Evolutionary conservation across 768 basidiomycete genomes (phyloP).

Genomic region (Russula vinacea): DNA sequence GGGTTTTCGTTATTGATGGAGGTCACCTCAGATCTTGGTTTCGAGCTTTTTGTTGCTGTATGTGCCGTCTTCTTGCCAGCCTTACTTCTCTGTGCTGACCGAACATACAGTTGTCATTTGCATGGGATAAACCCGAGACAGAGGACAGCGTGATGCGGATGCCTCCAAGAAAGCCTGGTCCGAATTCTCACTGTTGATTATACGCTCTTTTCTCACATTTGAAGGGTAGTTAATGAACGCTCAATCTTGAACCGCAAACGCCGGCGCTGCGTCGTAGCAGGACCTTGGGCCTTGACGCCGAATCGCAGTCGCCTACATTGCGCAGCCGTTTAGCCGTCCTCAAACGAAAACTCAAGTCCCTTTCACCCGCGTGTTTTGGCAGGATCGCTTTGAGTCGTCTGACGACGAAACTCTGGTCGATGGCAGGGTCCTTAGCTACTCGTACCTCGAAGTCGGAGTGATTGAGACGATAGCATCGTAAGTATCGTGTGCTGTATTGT

Average conservation of each 20-base stretch:
- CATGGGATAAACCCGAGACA: slow-evolving; percentile 69
- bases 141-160: slow-evolving; percentile 64
- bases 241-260: slow-evolving; percentile 54
- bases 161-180: slow-evolving; percentile 63
- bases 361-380: slow-evolving; percentile 59
- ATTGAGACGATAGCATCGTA: slow-evolving; percentile 58
- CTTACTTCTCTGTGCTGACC: slow-evolving; percentile 1
- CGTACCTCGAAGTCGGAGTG: slow-evolving; percentile 62
- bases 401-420: slow-evolving; percentile 64
- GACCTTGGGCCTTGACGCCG: slow-evolving; percentile 52
- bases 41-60: slow-evolving; percentile 65
- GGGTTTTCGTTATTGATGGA: slow-evolving; percentile 2
- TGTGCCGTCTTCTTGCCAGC: slow-evolving; percentile 29
- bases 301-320: slow-evolving; percentile 45
- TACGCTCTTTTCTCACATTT: not conserved
- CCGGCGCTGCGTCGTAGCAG: slow-evolving; percentile 56
- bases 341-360: slow-evolving; percentile 43
- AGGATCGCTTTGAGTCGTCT: slow-evolving; percentile 49
- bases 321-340: slow-evolving; percentile 44
- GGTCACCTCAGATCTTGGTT: slow-evolving; percentile 55
- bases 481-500: slow-evolving; percentile 31
- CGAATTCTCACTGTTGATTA: slow-evolving; percentile 15
- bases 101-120: slow-evolving; percentile 54
- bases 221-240: slow-evolving; percentile 48
- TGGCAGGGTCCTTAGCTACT: slow-evolving; percentile 57